These are phyloP conservation scores for Oxytropis ochrocephala DNA, from an alignment of 306 rosid genomes.

Conservation along the genomic window DNA sequence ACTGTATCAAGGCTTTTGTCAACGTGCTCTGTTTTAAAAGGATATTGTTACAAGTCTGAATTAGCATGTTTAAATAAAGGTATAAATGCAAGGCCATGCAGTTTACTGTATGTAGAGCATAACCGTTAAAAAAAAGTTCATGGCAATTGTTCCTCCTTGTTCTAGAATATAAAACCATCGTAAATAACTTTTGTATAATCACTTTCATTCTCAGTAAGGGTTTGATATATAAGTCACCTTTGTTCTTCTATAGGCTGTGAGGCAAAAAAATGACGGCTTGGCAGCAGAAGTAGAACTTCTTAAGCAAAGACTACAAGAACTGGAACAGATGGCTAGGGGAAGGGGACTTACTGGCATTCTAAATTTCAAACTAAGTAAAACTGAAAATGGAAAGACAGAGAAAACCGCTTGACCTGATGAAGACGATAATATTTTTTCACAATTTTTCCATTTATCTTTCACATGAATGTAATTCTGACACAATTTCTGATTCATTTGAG, in stretches of 20 bases:
- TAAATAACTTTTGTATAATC: not conserved
- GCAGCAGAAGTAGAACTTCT: conserved; percentile 55
- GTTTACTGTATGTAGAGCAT: not conserved
- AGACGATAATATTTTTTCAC: conserved; percentile 13
- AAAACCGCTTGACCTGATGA: conserved; percentile 52
- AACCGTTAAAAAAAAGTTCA: not conserved
- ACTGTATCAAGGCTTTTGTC: conserved; percentile 7
- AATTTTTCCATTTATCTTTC: conserved; percentile 6
- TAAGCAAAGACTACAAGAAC: conserved; percentile 53
- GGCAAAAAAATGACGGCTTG: conserved; percentile 54
- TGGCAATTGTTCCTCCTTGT: not conserved
- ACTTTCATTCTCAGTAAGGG: not conserved
- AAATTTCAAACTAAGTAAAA: conserved; percentile 35
- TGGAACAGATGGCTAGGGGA: conserved; percentile 66
- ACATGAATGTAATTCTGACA: conserved; percentile 3
- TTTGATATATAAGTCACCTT: not conserved
- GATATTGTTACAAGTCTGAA: not conserved
- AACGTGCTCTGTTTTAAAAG: not conserved
- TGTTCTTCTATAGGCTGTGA: conserved; percentile 49
- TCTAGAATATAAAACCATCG: not conserved
- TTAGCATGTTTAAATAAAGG: not conserved
- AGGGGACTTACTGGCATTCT: conserved; percentile 67
- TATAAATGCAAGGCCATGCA: not conserved
- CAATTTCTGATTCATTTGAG: conserved; percentile 19
- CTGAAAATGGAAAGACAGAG: conserved; percentile 38